Evolutionary conservation across 257 asterid genomes (phyloP).

Genomic region (Knoxia roxburghii): DNA sequence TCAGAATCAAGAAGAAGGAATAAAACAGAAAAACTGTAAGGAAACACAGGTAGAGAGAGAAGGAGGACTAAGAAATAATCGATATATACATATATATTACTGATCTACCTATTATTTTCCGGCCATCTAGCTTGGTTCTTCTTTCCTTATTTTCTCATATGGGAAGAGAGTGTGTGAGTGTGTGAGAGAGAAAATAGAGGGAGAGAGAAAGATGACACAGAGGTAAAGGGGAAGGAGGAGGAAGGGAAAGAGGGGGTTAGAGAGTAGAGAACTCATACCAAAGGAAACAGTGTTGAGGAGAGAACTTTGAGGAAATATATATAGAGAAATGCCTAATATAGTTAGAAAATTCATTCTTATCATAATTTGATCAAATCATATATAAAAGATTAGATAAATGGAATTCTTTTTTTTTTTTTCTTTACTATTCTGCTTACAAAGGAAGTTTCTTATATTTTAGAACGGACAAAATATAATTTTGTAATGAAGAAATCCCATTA

Average conservation of each 20-base stretch:
- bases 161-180: not conserved
- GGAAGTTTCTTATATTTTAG: too few relatives aligned
- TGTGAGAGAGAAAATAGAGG: not conserved
- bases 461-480: too few relatives aligned
- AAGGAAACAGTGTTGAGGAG: slow-evolving; percentile 15
- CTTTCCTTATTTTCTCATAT: not conserved
- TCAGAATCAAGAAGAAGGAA: not conserved
- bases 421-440: too few relatives aligned
- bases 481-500: too few relatives aligned
- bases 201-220: not conserved
- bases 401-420: too few relatives aligned
- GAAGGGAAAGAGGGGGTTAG: not conserved
- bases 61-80: not conserved
- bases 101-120: slow-evolving; percentile 11
- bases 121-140: not conserved
- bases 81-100: not conserved
- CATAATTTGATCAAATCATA: too few relatives aligned
- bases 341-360: too few relatives aligned
- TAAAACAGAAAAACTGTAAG: not conserved
- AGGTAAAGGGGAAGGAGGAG: not conserved
- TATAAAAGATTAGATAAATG: too few relatives aligned
- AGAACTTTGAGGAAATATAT: not conserved
- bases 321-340: not conserved
- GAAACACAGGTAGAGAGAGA: not conserved
- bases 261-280: slow-evolving; percentile 14